Evolutionary conservation across 2,329 filamentous ascomycete species (phyloP).

Genomic region (Phyllosticta capitalensis): DNA sequence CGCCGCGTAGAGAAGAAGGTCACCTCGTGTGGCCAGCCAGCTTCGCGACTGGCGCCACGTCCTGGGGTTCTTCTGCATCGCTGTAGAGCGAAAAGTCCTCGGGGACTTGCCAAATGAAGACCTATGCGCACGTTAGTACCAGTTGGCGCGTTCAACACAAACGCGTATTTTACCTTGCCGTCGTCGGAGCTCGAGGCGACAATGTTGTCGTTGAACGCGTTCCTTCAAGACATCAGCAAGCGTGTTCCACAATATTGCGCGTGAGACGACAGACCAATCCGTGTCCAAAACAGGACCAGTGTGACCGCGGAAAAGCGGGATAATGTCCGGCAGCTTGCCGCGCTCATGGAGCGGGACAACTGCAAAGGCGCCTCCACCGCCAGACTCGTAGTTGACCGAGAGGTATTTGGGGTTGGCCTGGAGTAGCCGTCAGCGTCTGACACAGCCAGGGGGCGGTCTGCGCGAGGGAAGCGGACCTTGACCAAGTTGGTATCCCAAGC

Average conservation of each 20-base stretch:
- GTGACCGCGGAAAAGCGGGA: conserved; percentile 92
- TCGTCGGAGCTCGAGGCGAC: conserved; percentile 94
- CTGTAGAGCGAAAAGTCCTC: conserved; percentile 75
- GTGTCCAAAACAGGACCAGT: conserved; percentile 94
- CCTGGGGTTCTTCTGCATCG: conserved; percentile 71
- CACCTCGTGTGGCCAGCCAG: conserved; percentile 81
- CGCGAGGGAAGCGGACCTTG: conserved; percentile 55
- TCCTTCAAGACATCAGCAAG: conserved; percentile 45
- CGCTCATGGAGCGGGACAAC: conserved; percentile 86
- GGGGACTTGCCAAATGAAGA: conserved; percentile 94
- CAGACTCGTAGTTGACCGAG: conserved; percentile 96
- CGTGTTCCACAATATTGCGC: background rate
- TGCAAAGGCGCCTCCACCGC: conserved; percentile 91
- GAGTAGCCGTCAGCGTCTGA: conserved; percentile 18
- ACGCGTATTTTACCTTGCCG: conserved; percentile 53
- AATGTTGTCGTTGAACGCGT: conserved; percentile 88
- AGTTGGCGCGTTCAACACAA: background rate
- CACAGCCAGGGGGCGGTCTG: conserved; percentile 19
- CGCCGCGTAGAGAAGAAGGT: background rate
- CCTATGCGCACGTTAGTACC: conserved; percentile 30
- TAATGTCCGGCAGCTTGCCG: conserved; percentile 82
- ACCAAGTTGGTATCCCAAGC: conserved; percentile 98
- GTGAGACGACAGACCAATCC: conserved; percentile 59
- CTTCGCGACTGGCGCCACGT: conserved; percentile 73
- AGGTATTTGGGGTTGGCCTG: conserved; percentile 93